Base-by-base conservation (phyloP, 306 rosid species). In the Hippophae gyantsensis region DNA sequence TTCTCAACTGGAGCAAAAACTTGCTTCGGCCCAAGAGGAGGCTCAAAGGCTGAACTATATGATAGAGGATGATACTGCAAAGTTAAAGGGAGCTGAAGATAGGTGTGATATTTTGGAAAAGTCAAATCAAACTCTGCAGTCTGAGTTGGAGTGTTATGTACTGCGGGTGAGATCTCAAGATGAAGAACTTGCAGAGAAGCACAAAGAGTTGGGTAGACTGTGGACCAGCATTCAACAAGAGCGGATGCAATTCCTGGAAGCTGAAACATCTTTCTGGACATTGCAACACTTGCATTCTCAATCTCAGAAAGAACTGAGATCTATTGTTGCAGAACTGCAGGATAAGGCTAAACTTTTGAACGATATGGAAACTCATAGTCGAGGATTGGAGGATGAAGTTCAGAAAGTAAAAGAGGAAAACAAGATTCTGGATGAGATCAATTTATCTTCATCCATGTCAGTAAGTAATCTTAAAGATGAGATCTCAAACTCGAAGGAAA, bases 211-310 rank as follows among this genome's bases (percentile, higher is more conserved):
- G 65, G 79, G 85, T 65, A 80, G 79, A 71, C 94, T 93, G 26
- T 88, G 95, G 99, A 61, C 70, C 74, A 73, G 79, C 71, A 62
- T 88, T 42, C 97, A 86, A 65, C 95, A 86, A 76, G 97, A 93
- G 81, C 80, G 87, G 56, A 66, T 74, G 68, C 74, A 85, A 45
- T 93, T 82, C 58, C 43, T 84, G 56, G 99, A 93, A 78, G 95
- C 95, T 8, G 97, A 93, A 78, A 93, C 90, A 46, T 97, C 99
- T 57, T 88, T 93, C 86, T 92, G 82, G 69, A 84, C 89, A 58
- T 82, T 93, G 69, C 99, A 88, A 81, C 79, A 86, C 68, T 68
- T 84, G 79, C 99, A 88, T 68, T 82, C 89, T 65, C 84, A 88
- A 66, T 86, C 95, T 62, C 93, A 86, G 74, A 95, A 86, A 72